Evolutionary conservation across 2,329 filamentous ascomycete species (phyloP), one percentile per base, ranked within the genome.

Genomic region (Pseudocercospora ulei): DNA sequence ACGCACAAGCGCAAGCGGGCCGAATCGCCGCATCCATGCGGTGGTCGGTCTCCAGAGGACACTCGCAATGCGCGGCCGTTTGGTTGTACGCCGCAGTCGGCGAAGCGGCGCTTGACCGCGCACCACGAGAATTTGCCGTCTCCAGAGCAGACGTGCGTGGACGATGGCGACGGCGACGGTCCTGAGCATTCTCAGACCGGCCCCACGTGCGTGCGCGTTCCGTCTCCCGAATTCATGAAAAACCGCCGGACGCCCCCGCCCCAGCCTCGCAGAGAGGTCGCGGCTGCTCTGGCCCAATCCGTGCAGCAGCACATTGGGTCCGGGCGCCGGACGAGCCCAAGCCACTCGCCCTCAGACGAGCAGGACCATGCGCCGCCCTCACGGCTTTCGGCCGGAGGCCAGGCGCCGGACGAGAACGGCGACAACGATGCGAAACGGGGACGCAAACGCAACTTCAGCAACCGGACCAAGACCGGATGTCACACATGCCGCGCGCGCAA

Each of bases 401-500:
- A 31, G 14, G 25, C 31, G n/a, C 23, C 19, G 4, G 38, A 13
- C 18, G 27, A 41, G 7, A 23, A 37, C n/a, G 41, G 38, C 33
- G 44, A 50, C 19, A 35, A 30, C 31, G 49, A 65, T 48, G 38
- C 41, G 14, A 81, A 81, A 61, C 81, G 80, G 60, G 30, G 17
- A 14, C 66, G 79, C 33, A 83, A 83, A 62, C 71, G 80, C 24
- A 83, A 84, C 56, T 96, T 95, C 56, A 93, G 85, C 65, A 94
- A 95, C 62, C 75, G 88, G 43, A 95, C 88, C 12, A 96, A 96
- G 65, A 95, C 87, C 6, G 86, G 87, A 19, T 96, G 88, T 61
- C 76, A 93, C 63, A 96, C 88, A 4, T 96, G 88, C 60, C 74
- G 88, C 44, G 76, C 76, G 58, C 75, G 88, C 43, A 96, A 96